These are phyloP conservation scores for Hemisphaericaspora nanyangensis DNA, from an alignment of 805 yeast species.

Conservation along the genomic window DNA sequence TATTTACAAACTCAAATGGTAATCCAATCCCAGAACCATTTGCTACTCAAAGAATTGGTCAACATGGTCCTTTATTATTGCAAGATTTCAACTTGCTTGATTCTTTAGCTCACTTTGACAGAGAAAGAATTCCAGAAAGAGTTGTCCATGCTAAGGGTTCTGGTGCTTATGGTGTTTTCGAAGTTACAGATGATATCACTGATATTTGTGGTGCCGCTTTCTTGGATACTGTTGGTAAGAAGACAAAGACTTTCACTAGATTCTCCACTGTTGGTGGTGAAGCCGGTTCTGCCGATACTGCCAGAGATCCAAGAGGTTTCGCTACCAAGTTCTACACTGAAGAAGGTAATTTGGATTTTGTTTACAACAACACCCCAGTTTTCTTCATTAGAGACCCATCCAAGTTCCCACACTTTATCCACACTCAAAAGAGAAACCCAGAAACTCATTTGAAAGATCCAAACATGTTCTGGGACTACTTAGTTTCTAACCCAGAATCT, in stretches of 20 bases:
- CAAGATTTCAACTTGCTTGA: constrained; percentile 83
- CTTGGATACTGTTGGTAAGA: constrained; percentile 72
- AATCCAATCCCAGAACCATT: constrained; percentile 73
- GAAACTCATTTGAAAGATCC: constrained; percentile 77
- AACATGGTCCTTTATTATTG: constrained; percentile 73
- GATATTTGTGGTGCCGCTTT: constrained; percentile 70
- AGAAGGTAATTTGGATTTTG: constrained; percentile 82
- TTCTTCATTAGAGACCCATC: constrained; percentile 82
- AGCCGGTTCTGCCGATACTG: constrained; percentile 74
- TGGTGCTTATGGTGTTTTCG: constrained; percentile 85
- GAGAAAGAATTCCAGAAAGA: constrained; percentile 89
- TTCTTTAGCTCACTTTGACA: constrained; percentile 79
- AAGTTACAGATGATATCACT: constrained; percentile 80
- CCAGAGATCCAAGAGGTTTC: constrained; percentile 86
- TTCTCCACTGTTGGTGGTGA: constrained; percentile 90
- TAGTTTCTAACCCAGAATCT: constrained; percentile 69
- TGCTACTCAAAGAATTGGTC: constrained; percentile 71
- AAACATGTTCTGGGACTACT: constrained; percentile 82
- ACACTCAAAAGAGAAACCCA: constrained; percentile 85
- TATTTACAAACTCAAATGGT: constrained; percentile 70
- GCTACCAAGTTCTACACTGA: constrained; percentile 77
- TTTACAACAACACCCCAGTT: constrained; percentile 81
- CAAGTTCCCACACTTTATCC: constrained; percentile 84
- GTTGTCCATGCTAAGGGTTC: constrained; percentile 94
- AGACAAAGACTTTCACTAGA: constrained; percentile 67